Conservation (phyloP, 805 yeast genomes). For the Deakozyma indianensis region DNA sequence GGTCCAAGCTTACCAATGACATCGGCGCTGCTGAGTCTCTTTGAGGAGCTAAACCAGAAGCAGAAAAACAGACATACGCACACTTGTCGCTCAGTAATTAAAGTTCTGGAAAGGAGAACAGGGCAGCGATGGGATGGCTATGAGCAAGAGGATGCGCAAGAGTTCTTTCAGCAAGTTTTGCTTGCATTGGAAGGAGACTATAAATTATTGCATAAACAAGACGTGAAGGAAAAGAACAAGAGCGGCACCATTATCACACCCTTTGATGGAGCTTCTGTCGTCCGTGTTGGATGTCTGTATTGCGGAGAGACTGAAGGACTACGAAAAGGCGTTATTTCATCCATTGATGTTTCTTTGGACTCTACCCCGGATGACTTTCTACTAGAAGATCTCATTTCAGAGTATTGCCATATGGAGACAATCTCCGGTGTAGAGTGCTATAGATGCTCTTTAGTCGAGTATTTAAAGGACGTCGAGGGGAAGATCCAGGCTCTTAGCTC, state of each 20-base stretch:
- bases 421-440: conserved; percentile 93
- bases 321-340: conserved; percentile 55
- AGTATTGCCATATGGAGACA: conserved; percentile 47
- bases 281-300: conserved; percentile 74
- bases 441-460: conserved; percentile 56
- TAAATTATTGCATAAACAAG: conserved; percentile 6
- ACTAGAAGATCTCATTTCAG: conserved; percentile 15
- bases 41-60: conserved; percentile 17
- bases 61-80: conserved; percentile 16
- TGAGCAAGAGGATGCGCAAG: conserved; percentile 95
- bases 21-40: conserved; percentile 9
- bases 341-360: conserved; percentile 20
- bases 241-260: conserved; percentile 53
- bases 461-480: conserved; percentile 17
- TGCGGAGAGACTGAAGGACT: conserved; percentile 95
- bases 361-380: conserved; percentile 4
- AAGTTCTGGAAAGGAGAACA: conserved; percentile 8
- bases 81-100: conserved; percentile 7
- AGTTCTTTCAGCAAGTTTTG: conserved; percentile 58
- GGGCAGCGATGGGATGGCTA: conserved; percentile 68
- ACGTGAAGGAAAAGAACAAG: conserved; percentile 1
- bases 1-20: conserved; percentile 4
- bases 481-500: conserved; percentile 3
- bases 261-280: conserved; percentile 80
- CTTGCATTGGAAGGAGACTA: conserved; percentile 19